A percentile compares a stretch with the other conserved stretches of the same genome.
Conservation (phyloP, 2,329 filamentous ascomycete species). For the Diplodia mutila region DNA sequence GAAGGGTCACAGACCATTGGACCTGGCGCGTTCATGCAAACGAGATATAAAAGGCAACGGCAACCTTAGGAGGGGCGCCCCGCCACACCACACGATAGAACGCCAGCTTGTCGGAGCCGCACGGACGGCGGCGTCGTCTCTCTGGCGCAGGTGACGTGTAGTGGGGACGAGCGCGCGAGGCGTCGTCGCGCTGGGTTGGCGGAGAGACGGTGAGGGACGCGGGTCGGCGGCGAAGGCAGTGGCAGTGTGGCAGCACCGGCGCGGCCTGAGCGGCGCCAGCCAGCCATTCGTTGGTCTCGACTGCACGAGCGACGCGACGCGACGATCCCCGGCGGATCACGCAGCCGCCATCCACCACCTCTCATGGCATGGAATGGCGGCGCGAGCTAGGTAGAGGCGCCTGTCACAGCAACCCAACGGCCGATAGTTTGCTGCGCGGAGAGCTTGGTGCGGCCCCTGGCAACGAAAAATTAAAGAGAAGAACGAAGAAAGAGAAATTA, state of each 20-base stretch:
- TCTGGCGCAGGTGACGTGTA: constrained; percentile 15
- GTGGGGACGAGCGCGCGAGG: constrained; percentile 6
- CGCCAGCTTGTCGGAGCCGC: not conserved
- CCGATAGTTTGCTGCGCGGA: not conserved
- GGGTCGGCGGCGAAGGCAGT: constrained; percentile 2
- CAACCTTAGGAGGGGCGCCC: not conserved
- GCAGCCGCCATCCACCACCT: not conserved
- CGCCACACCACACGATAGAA: not conserved
- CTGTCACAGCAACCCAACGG: not conserved
- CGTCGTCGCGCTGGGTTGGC: constrained; percentile 7
- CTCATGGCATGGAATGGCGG: no score
- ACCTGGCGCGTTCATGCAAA: not conserved
- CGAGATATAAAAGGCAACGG: constrained; percentile 9
- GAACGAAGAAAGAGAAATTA: constrained; percentile 10
- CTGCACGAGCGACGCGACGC: constrained; percentile 9
- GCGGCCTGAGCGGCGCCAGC: constrained; percentile 2
- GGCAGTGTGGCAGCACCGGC: no score
- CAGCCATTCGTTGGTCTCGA: constrained; percentile 16
- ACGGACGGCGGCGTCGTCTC: not conserved
- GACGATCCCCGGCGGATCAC: constrained; percentile 17
- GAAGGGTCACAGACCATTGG: constrained; percentile 9
- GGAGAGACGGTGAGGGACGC: constrained; percentile 13
- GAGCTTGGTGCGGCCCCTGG: constrained; percentile 14
- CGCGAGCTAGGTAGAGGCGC: not conserved
- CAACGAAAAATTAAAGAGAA: not conserved